Evolutionary conservation across 176 grass and related monocot genomes (phyloP), one percentile per base, ranked within the genome.

Genomic region (Triticum timopheevii): DNA sequence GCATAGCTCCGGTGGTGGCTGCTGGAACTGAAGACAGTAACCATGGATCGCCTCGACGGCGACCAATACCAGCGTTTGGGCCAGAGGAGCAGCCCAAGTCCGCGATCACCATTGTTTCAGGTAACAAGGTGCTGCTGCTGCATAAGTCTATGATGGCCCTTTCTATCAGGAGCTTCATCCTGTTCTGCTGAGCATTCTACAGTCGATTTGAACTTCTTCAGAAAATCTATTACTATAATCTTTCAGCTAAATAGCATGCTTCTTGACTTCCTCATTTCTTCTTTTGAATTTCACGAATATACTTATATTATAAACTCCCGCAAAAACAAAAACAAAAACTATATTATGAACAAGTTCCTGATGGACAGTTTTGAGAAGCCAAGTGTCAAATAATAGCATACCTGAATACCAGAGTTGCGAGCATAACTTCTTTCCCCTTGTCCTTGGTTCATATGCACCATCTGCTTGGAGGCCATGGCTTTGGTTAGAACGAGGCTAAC

Each of bases 71-170:
- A 74, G 82, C 19, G 23, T 74, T 83, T 22, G 69, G 69, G 7
- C 82, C 54, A 17, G 54, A 83, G 69, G 69, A 61, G 11, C 82
- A 83, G 16, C 82, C 82, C 8, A 83, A 27, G 10, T 83, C 69
- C 12, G 52, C 23, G 8, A 83, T 83, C 24, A 5, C 23, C 35
- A 74, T 44, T 15, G 24, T 49, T 0, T 15, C 8, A 2, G 13
- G 22, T 24, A 62, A 62, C 22, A 25, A 52, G 23, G 11, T 20
- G 34, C 10, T 54, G 16, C 81, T 17, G n/a, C 40, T n/a, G 4
- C 52, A 73, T 10, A 74, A 10, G 34, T 35, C n/a, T 42, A 24
- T n/a, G 3, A 74, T 27, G 23, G 54, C 82, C 1, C 22, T 34
- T 42, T 83, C 82, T 44, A 83, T 74, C 24, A 83, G 58, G 8